phyloP scores from a whole-genome alignment of 768 basidiomycete species.

The Agaricus sinodeliciosus region DNA sequence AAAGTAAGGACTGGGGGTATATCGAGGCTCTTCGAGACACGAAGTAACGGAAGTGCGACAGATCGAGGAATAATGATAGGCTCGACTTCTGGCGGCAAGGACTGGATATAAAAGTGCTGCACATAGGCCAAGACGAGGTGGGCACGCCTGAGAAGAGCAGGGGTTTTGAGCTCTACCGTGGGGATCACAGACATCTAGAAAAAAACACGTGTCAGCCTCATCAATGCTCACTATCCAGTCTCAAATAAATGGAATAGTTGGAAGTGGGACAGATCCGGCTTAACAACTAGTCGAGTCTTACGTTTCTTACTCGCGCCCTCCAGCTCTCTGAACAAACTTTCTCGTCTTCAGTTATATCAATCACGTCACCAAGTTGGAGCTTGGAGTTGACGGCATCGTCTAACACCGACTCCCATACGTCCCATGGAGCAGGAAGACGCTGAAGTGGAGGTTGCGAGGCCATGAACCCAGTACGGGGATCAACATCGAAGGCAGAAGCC shows the following conservation, averaged over 20 bases:
- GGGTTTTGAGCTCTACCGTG: conserved; percentile 40
- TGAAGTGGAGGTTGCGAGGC: conserved; percentile 66
- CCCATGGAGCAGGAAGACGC: conserved; percentile 58
- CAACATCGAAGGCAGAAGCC: conserved; percentile 87
- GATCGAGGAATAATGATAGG: conserved; percentile 65
- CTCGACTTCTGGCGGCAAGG: conserved; percentile 36
- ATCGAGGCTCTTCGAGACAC: conserved; percentile 62
- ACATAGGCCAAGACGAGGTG: conserved; percentile 75
- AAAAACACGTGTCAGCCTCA: not conserved
- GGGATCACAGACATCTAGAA: conserved; percentile 48
- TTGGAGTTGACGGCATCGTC: conserved; percentile 40
- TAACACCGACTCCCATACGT: conserved; percentile 63
- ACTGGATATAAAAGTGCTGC: conserved; percentile 77
- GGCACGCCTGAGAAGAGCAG: conserved; percentile 62
- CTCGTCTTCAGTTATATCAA: conserved; percentile 33
- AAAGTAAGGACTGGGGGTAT: conserved; percentile 90
- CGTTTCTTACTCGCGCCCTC: conserved; percentile 44
- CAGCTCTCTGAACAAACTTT: conserved; percentile 40
- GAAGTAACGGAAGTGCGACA: conserved; percentile 72
- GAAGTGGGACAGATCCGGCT: not conserved
- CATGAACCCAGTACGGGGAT: conserved; percentile 88
- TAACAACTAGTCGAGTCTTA: conserved; percentile 21
- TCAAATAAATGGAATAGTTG: not conserved
- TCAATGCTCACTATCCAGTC: not conserved
- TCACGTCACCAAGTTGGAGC: conserved; percentile 59